Conservation (phyloP, 257 asterid genomes). For the Ehretia macrophylla region DNA sequence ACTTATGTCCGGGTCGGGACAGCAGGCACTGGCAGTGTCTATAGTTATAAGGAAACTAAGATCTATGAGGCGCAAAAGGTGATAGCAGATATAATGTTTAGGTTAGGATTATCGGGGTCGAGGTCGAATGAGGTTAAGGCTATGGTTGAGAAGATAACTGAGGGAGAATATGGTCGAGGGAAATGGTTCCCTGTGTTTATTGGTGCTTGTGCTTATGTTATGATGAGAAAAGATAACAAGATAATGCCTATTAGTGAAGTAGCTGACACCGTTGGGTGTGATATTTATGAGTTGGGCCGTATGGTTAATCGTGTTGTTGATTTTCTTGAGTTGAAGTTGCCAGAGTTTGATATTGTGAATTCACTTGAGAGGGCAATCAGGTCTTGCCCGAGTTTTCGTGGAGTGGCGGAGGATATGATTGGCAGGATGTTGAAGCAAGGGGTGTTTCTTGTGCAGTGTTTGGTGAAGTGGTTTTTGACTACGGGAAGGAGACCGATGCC, state of each 20-base stretch:
- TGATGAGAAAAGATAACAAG: slow-evolving; percentile 53
- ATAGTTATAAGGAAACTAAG: slow-evolving; percentile 48
- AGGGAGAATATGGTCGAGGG: slow-evolving; percentile 69
- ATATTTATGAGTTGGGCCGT: slow-evolving; percentile 54
- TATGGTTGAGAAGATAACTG: slow-evolving; percentile 46
- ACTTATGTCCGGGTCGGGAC: slow-evolving; percentile 51
- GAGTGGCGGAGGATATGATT: slow-evolving; percentile 33
- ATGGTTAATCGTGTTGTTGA: slow-evolving; percentile 63
- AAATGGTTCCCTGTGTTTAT: slow-evolving; percentile 57
- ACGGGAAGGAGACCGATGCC: slow-evolving; percentile 83
- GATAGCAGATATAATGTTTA: slow-evolving; percentile 42
- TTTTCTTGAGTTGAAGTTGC: slow-evolving; percentile 54
- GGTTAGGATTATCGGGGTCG: slow-evolving; percentile 37
- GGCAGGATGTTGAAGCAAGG: slow-evolving; percentile 67
- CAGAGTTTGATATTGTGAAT: slow-evolving; percentile 58
- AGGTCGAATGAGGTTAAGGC: slow-evolving; percentile 40
- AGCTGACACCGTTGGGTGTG: slow-evolving; percentile 51
- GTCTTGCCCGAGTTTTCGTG: slow-evolving; percentile 29
- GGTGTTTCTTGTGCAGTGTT: slow-evolving; percentile 71
- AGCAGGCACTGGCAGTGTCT: slow-evolving; percentile 41
- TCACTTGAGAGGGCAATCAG: slow-evolving; percentile 38
- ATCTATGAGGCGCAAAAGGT: slow-evolving; percentile 42
- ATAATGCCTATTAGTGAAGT: slow-evolving; percentile 46
- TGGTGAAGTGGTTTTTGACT: slow-evolving; percentile 81
- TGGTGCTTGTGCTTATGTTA: slow-evolving; percentile 76